Percentiles rank a stretch among this genome's conserved stretches.
Evolutionary conservation across 2,329 filamentous ascomycete species (phyloP).

Genomic region (Monilinia vaccinii-corymbosi): DNA sequence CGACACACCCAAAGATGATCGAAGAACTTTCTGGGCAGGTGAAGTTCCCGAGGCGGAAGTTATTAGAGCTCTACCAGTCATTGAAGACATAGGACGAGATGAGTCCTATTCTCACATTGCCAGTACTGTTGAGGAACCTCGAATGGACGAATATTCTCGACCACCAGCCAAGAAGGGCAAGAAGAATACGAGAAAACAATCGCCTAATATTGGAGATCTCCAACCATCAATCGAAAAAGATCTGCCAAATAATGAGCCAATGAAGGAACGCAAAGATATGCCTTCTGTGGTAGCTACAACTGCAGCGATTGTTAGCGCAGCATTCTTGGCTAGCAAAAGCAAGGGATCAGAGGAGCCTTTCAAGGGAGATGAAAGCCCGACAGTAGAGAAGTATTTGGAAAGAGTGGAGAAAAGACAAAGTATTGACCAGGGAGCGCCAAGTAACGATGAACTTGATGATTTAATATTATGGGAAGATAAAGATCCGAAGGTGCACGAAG

Average conservation of each 20-base stretch:
- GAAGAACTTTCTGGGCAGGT: conserved; percentile 25
- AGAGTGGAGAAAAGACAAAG: conserved; percentile 33
- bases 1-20: conserved; percentile 9
- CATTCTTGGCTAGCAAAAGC: conserved; percentile 11
- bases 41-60: conserved; percentile 27
- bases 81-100: conserved; percentile 25
- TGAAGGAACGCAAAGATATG: conserved; percentile 22
- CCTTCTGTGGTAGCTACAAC: conserved; percentile 14
- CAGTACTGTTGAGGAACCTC: conserved; percentile 18
- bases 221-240: conserved; percentile 7
- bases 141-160: conserved; percentile 22
- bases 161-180: conserved; percentile 32
- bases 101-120: conserved; percentile 27
- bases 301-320: conserved; percentile 19
- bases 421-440: conserved; percentile 33
- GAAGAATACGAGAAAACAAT: conserved; percentile 31
- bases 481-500: conserved; percentile 30
- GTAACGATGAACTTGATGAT: conserved; percentile 39
- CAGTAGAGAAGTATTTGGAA: conserved; percentile 30
- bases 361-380: conserved; percentile 32
- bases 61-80: conserved; percentile 23
- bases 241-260: conserved; percentile 8
- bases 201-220: conserved; percentile 6
- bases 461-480: conserved; percentile 37
- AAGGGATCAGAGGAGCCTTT: conserved; percentile 16